These are phyloP conservation scores for Talaromyces proteolyticus DNA, from an alignment of 495 filamentous ascomycete genomes.

Conservation along the genomic window DNA sequence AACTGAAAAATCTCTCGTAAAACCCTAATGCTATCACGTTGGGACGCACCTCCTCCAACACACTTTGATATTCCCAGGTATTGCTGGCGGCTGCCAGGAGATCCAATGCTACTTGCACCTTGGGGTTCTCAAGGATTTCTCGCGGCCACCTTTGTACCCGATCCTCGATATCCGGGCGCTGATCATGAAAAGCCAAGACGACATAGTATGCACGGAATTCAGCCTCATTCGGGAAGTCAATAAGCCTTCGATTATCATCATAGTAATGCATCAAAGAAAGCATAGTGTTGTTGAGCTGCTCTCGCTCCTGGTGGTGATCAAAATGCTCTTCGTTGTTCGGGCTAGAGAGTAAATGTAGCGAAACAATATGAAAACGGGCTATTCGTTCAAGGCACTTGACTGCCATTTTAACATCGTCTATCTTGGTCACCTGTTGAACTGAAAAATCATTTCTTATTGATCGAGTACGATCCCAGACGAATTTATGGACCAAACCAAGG, in stretches of 20 bases:
- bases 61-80: constrained; percentile 55
- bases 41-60: constrained; percentile 50
- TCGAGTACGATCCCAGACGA: constrained; percentile 90
- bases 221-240: constrained; percentile 63
- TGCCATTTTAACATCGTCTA: constrained; percentile 57
- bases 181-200: constrained; percentile 72
- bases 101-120: constrained; percentile 61
- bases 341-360: constrained; percentile 75
- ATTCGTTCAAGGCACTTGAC: constrained; percentile 86
- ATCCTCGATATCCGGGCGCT: constrained; percentile 62
- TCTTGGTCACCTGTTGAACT: constrained; percentile 70
- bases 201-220: constrained; percentile 91
- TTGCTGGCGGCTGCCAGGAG: constrained; percentile 65
- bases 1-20: constrained; percentile 65
- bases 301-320: constrained; percentile 80
- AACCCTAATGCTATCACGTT: constrained; percentile 57
- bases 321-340: constrained; percentile 66
- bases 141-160: constrained; percentile 67
- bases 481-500: constrained; percentile 69
- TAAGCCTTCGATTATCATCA: constrained; percentile 58
- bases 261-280: constrained; percentile 86
- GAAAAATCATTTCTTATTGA: constrained; percentile 93
- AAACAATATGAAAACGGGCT: constrained; percentile 83
- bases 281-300: constrained; percentile 85
- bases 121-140: constrained; percentile 45